phyloP scores from a whole-genome alignment of 495 filamentous ascomycete species.

The Astrothelium subdiscretum region DNA sequence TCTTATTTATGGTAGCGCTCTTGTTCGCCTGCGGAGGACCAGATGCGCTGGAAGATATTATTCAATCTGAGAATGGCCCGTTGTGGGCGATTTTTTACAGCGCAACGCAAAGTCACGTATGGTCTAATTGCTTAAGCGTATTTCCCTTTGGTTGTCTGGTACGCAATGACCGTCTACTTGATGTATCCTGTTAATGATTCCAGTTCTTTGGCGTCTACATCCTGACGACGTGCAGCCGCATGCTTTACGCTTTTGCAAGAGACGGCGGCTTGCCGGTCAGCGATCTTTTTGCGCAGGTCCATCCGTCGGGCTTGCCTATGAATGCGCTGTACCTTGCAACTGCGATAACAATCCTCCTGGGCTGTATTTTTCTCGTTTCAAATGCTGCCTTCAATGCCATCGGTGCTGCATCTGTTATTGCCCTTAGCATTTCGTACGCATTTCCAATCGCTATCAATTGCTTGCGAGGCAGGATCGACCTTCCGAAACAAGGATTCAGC shows the following conservation, averaged over 20 bases:
- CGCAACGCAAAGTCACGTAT: not conserved
- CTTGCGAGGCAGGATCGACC: not conserved
- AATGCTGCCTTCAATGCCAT: not conserved
- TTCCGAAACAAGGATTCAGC: not conserved
- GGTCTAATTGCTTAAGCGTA: not conserved
- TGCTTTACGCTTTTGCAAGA: constrained; percentile 14
- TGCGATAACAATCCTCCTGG: not conserved
- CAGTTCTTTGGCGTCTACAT: not conserved
- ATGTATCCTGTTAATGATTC: too few species aligned
- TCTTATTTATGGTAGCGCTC: not conserved
- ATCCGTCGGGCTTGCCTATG: not conserved
- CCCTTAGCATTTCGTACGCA: not conserved
- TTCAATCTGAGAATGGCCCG: not conserved
- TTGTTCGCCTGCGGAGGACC: not conserved
- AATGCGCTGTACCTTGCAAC: not conserved
- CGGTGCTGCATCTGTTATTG: not conserved
- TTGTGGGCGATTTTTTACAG: not conserved
- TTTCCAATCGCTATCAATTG: not conserved
- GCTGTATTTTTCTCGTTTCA: not conserved
- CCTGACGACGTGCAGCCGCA: not conserved
- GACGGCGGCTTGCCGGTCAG: constrained; percentile 8
- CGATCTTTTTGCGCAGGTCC: not conserved
- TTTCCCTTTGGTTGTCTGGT: not conserved
- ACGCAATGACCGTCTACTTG: too few species aligned
- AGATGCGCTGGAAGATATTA: not conserved